Evolutionary conservation across 2,329 filamentous ascomycete species (phyloP), one percentile per base, ranked within the genome.

Genomic region (Aspergillus pseudoviridinutans): DNA sequence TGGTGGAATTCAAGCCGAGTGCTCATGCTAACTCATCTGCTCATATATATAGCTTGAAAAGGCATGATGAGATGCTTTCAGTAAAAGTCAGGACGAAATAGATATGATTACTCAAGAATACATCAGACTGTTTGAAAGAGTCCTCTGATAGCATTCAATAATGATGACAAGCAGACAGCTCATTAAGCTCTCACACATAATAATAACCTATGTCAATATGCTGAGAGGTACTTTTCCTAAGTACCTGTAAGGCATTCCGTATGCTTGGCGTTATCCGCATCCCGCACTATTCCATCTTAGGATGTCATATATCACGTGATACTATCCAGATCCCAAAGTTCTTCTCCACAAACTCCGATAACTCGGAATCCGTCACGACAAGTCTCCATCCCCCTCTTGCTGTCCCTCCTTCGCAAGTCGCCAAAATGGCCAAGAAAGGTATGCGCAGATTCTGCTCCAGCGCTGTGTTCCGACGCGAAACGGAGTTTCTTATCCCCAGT

Each of bases 341-440:
- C 58, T 47, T 49, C 22, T 22, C 22, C 57, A 55, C 52, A 35
- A 53, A 42, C 58, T 57, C 54, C 59, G 55, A 60, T 27, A 56
- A 54, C 56, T 51, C 9, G 49, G 54, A 54, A 38, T 38, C n/a
- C 22, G 51, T 42, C 25, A 52, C 55, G 46, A 41, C 51, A 38
- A 28, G 20, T n/a, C 44, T 49, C 41, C 51, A 38, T 22, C 24
- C 29, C 46, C 50, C 50, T 38, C 20, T 22, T 12, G 35, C 20
- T 20, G 8, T 29, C 42, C 27, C 49, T 47, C 35, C 25, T 5
- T 17, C 49, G 28, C 27, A 29, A 61, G 50, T 42, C 50, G 56
- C 53, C 61, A 67, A 59, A 57, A 79, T 79, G 76, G 76, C 76
- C 63, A 79, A 78, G 69, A 79, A 78, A 75, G 51, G 76, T 78